Percentiles rank a stretch among this genome's conserved stretches.
Evolutionary conservation across 208 protist species (phyloP).

Genomic region (Wallacemonas sp.): DNA sequence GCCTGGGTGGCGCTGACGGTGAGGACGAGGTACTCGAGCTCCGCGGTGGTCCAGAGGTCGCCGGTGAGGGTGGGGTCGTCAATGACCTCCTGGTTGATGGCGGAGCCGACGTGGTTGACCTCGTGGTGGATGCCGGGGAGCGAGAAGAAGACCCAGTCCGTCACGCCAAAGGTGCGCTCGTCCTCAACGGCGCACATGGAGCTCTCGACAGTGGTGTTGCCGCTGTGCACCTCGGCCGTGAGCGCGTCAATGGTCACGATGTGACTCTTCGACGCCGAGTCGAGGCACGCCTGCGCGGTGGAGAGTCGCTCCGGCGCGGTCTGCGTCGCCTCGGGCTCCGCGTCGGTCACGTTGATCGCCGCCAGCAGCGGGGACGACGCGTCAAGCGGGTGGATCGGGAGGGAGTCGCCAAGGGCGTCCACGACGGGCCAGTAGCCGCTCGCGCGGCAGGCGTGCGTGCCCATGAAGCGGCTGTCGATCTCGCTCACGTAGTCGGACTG

Average conservation of each 20-base stretch:
- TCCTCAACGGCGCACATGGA: constrained; percentile 62
- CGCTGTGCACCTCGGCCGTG: constrained; percentile 15
- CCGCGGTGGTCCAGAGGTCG: constrained; percentile 39
- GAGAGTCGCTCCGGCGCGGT: constrained; percentile 10
- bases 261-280: constrained; percentile 10
- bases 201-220: constrained; percentile 17
- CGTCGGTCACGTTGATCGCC: constrained; percentile 3
- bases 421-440: constrained; percentile 83
- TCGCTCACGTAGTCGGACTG: constrained; percentile 78
- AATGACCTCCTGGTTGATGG: constrained; percentile 28
- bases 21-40: constrained; percentile 79
- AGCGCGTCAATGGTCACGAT: constrained; percentile 25
- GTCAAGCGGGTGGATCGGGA: constrained; percentile 64
- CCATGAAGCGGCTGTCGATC: constrained; percentile 59
- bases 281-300: not conserved
- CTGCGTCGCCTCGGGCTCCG: not conserved
- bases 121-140: constrained; percentile 46
- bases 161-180: constrained; percentile 66
- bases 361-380: constrained; percentile 19
- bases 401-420: constrained; percentile 66
- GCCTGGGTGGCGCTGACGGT: constrained; percentile 47
- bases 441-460: constrained; percentile 51
- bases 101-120: constrained; percentile 26
- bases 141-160: constrained; percentile 82
- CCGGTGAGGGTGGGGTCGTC: constrained; percentile 24